Conservation (phyloP, 2,329 filamentous ascomycete species). For the Graphilbum ipis-grandicollis region DNA sequence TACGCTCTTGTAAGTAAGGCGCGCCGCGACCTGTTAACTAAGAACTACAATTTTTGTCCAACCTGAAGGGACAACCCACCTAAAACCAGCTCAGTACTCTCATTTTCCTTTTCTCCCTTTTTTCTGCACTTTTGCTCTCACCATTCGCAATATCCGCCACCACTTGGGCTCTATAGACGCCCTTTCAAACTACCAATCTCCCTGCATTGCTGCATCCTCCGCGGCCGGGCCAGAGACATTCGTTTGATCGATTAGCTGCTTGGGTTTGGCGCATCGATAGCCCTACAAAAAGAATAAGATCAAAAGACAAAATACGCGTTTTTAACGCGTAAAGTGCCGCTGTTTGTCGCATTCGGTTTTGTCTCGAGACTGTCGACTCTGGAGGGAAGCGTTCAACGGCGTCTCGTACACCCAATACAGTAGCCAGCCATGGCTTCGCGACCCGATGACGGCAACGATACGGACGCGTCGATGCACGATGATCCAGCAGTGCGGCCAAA, state of each 20-base stretch:
- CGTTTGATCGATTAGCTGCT: too few species aligned
- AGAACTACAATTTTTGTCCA: constrained; percentile 2
- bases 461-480: constrained; percentile 47
- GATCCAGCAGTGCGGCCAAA: constrained; percentile 27
- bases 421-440: constrained; percentile 6
- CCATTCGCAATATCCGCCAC: too few species aligned
- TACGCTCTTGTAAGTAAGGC: neutral
- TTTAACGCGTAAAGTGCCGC: neutral
- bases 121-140: neutral
- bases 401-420: neutral
- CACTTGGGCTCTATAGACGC: too few species aligned
- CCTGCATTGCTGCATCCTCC: too few species aligned
- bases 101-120: neutral
- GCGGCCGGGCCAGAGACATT: too few species aligned
- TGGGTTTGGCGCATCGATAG: too few species aligned
- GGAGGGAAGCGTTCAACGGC: too few species aligned
- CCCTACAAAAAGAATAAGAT: too few species aligned
- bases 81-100: neutral
- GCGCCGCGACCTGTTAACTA: constrained; percentile 5
- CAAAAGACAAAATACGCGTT: neutral
- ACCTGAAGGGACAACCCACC: neutral
- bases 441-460: constrained; percentile 30
- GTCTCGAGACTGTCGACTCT: neutral
- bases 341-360: neutral
- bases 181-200: too few species aligned